These are phyloP conservation scores for Pichia sp. DNA, from an alignment of 1,139 yeast species.

Conservation along the genomic window DNA sequence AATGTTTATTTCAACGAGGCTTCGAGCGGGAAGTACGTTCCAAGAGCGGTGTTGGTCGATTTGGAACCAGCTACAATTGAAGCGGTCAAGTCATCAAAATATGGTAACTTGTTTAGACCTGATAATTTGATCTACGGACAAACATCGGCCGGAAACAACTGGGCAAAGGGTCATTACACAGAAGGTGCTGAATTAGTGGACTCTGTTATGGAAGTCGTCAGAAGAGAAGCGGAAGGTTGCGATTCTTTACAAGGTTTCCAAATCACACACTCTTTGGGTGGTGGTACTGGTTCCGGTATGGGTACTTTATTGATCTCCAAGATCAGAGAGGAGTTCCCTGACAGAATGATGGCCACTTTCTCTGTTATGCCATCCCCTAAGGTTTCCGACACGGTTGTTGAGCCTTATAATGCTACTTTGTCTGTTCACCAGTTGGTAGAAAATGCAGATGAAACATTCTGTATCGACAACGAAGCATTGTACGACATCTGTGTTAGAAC, in stretches of 20 bases:
- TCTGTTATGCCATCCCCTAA: constrained; percentile 91
- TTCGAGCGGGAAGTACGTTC: constrained; percentile 82
- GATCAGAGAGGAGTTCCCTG: constrained; percentile 85
- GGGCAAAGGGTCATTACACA: constrained; percentile 97
- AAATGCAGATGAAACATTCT: constrained; percentile 86
- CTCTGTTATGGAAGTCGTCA: constrained; percentile 78
- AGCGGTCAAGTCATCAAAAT: constrained; percentile 67
- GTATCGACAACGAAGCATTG: constrained; percentile 90
- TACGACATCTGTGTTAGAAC: constrained; percentile 86
- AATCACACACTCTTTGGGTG: constrained; percentile 89
- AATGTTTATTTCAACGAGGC: constrained; percentile 63
- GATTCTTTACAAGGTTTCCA: constrained; percentile 94
- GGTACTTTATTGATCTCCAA: constrained; percentile 79
- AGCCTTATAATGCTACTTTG: constrained; percentile 88
- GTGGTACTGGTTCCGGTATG: constrained; percentile 97
- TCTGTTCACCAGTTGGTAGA: constrained; percentile 92
- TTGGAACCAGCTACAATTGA: constrained; percentile 93
- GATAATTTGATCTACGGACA: constrained; percentile 87
- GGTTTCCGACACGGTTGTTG: constrained; percentile 88
- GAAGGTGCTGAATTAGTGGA: constrained; percentile 94
- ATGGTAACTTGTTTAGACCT: constrained; percentile 84
- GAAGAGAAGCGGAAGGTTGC: constrained; percentile 92
- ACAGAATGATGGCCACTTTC: constrained; percentile 93
- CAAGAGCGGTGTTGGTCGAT: constrained; percentile 88
- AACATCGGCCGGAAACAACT: constrained; percentile 88